Evolutionary conservation across 1,284 basidiomycete genomes (phyloP), one percentile per base, ranked within the genome.

Genomic region (Prillingera fragicola): DNA sequence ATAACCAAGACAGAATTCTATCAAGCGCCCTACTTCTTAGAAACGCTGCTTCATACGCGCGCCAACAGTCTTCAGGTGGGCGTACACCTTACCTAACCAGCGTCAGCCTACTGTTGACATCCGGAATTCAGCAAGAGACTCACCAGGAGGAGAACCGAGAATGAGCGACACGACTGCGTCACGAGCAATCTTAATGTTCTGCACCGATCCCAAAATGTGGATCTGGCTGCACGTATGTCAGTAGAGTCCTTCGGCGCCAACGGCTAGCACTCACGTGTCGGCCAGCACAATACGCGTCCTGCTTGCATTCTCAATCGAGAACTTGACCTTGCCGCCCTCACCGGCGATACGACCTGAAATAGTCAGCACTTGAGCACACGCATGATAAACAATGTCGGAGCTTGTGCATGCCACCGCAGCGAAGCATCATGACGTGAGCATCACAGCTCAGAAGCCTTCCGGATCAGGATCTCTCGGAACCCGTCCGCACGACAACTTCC

Each of bases 321-420:
- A 97, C 65, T 96, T 90, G 3, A 94, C 97, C 73, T 95, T 92
- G 37, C 94, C 94, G 55, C 96, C 90, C 68, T 98, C 91, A 9
- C 94, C 94, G 8, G 94, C 94, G 64, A 98, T 96, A 57, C 94
- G 89, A 59, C 87, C 85, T 86, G 61, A 8, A 18, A n/a, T 21
- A 9, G 36, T 9, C 9, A 8, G 36, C n/a, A 21, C 9, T 6
- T n/a, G n/a, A n/a, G n/a, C n/a, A n/a, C n/a, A n/a, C n/a, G n/a
- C n/a, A n/a, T n/a, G n/a, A n/a, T n/a, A n/a, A n/a, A n/a, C n/a
- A n/a, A n/a, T n/a, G n/a, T n/a, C n/a, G n/a, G n/a, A n/a, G n/a
- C n/a, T n/a, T n/a, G n/a, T n/a, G n/a, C n/a, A n/a, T n/a, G n/a
- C n/a, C n/a, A n/a, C n/a, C n/a, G n/a, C n/a, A n/a, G n/a, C n/a